A percentile compares a stretch with the other conserved stretches of the same genome.
phyloP scores from a whole-genome alignment of 1,284 basidiomycete species.

The Ganoderma meredithae region DNA sequence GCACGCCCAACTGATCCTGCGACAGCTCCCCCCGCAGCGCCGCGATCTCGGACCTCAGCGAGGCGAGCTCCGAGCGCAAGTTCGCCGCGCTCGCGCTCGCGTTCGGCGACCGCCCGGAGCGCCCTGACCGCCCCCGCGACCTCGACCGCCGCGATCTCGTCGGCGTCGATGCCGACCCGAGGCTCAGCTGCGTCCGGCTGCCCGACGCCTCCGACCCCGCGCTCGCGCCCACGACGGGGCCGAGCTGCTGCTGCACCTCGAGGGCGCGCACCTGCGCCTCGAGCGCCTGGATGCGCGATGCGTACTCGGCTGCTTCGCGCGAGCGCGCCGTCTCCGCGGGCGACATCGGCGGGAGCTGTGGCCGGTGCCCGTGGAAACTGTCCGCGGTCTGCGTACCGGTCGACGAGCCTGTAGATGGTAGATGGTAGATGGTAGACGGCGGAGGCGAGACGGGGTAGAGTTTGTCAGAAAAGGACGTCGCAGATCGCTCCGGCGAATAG shows the following conservation, averaged over 20 bases:
- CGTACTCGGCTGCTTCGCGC: not conserved
- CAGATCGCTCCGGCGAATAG: not conserved
- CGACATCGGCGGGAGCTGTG: conserved; percentile 4
- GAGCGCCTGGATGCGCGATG: not conserved
- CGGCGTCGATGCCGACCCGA: not conserved
- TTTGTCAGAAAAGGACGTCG: not conserved
- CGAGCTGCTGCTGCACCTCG: conserved; percentile 6
- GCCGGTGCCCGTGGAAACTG: conserved; percentile 5
- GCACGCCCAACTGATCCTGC: conserved; percentile 15
- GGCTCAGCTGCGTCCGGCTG: conserved; percentile 7
- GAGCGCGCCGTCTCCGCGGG: not conserved
- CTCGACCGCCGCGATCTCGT: conserved; percentile 7
- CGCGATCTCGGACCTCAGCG: conserved; percentile 17
- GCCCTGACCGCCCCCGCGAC: not conserved
- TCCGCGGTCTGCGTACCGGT: not conserved
- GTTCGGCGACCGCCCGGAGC: not conserved
- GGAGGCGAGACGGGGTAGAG: no score
- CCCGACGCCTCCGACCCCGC: conserved; percentile 11
- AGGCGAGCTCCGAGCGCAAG: conserved; percentile 14
- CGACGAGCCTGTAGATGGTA: not conserved
- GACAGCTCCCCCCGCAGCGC: conserved; percentile 20
- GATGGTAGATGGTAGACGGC: no score
- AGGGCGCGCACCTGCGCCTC: conserved; percentile 9
- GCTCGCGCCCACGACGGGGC: not conserved
- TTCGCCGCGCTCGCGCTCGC: not conserved